These are phyloP conservation scores for Ascochyta rabiei DNA, from an alignment of 2,329 filamentous ascomycete genomes.

Conservation along the genomic window DNA sequence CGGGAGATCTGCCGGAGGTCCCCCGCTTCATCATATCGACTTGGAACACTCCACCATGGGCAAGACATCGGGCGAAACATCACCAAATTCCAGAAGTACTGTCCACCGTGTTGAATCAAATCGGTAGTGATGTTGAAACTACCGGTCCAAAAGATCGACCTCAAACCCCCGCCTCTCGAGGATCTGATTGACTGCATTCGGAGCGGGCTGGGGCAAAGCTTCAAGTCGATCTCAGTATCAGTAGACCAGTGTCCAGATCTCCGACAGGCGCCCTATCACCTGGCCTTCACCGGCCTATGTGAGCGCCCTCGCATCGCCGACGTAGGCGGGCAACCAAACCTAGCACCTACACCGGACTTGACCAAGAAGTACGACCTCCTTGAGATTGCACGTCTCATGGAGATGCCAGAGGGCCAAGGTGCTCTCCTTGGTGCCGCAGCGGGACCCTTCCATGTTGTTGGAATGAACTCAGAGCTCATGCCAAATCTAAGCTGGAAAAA, in stretches of 20 bases:
- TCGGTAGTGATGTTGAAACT: slow-evolving; percentile 4
- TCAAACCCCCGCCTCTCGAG: slow-evolving; percentile 1
- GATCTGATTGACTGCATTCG: slow-evolving; percentile 7
- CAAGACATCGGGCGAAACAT: not conserved
- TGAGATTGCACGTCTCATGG: slow-evolving; percentile 19
- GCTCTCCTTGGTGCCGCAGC: slow-evolving; percentile 25
- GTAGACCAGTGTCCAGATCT: slow-evolving; percentile 49
- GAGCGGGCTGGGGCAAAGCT: not conserved
- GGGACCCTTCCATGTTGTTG: slow-evolving; percentile 22
- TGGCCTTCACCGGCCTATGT: slow-evolving; percentile 50
- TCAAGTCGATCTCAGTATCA: slow-evolving; percentile 3
- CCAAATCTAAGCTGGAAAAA: slow-evolving; percentile 18
- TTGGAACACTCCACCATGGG: not conserved
- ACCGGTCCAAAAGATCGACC: not conserved
- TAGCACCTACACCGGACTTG: slow-evolving; percentile 20
- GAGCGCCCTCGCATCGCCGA: slow-evolving; percentile 52
- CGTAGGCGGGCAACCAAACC: slow-evolving; percentile 51
- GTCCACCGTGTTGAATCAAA: not conserved
- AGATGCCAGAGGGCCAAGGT: slow-evolving; percentile 16
- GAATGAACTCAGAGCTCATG: slow-evolving; percentile 23
- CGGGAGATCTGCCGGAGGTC: not conserved
- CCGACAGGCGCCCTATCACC: slow-evolving; percentile 44
- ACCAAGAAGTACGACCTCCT: slow-evolving; percentile 15
- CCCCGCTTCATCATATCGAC: not conserved
- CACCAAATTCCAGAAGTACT: not conserved